Evolutionary conservation across 805 yeast genomes (phyloP).

Genomic region (Starmerella geochares): DNA sequence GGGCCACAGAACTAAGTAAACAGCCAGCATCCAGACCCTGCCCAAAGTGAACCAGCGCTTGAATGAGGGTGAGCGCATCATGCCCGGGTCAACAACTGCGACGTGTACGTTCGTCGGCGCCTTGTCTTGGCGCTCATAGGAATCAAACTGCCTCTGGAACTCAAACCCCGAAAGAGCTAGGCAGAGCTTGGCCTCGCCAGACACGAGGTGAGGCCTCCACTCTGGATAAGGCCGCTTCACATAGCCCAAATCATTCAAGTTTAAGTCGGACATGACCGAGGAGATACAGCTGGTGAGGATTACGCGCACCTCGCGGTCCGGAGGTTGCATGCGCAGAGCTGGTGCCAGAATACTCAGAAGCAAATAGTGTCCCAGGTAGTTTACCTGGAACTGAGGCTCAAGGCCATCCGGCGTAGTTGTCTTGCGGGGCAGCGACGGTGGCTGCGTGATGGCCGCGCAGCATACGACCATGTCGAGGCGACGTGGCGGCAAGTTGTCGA

Average conservation of each 20-base stretch:
- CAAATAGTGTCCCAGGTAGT: constrained; percentile 74
- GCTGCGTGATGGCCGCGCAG: constrained; percentile 74
- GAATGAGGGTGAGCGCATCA: constrained; percentile 79
- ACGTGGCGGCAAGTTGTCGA: constrained; percentile 82
- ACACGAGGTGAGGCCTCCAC: constrained; percentile 59
- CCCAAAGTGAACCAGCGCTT: constrained; percentile 73
- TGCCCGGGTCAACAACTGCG: constrained; percentile 79
- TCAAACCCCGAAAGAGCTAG: constrained; percentile 68
- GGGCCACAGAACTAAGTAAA: constrained; percentile 66
- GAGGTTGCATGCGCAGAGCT: constrained; percentile 75
- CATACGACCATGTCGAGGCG: constrained; percentile 83
- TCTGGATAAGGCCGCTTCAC: constrained; percentile 47
- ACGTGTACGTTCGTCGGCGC: constrained; percentile 61
- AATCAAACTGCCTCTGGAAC: constrained; percentile 55
- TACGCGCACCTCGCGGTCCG: constrained; percentile 86
- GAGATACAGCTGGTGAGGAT: constrained; percentile 68
- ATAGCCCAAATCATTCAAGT: constrained; percentile 49
- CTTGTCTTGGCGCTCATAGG: constrained; percentile 53
- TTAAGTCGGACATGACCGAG: constrained; percentile 62
- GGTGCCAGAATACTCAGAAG: constrained; percentile 73
- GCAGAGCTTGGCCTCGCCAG: constrained; percentile 73
- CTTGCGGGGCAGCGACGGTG: constrained; percentile 55
- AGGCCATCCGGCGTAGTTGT: constrained; percentile 64
- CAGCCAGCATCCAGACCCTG: constrained; percentile 37
- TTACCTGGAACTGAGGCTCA: constrained; percentile 74